Base-by-base conservation (phyloP, 2,329 filamentous ascomycete genomes). In the Pseudonectria buxi region DNA sequence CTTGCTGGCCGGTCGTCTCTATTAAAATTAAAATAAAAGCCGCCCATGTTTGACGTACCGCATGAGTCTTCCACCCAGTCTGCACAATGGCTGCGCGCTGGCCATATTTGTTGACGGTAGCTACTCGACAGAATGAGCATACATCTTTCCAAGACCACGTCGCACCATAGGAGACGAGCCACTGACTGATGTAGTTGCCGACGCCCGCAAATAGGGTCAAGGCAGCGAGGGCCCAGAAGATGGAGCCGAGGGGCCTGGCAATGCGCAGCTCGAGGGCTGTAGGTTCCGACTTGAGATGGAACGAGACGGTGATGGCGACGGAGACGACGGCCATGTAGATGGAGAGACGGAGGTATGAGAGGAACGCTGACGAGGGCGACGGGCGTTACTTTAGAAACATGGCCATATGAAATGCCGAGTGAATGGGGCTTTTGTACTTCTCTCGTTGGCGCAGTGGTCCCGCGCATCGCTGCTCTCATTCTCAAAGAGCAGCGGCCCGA, bases 271-370 rank as follows among this genome's bases (percentile, higher is more conserved):
- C 92, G 11, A 86, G 59, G 1, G 66, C 55, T 0, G 78, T 76
- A 1, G 92, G 86, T 50, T 80, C 64, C 13, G 69, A 69, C 54
- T 88, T 89, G 32, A 98, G 72, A 55, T 98, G 90, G 59, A 98
- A 98, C 11, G 86, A 94, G 33, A 95, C 72, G 9, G 94, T 80
- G 47, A 98, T 95, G 33, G 92, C 90, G 24, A 94, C 76, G 18
- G 86, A 78, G 7, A 96, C 87, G 33, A 98, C 71, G 45, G 87
- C 80, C 75, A 96, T 89, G 65, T 95, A 95, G 50, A 95, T 77
- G 24, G 85, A 81, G 3, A 96, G 74, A 4, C 89, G 81, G 14
- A 96, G 77, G 74, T 92, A 95, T 2, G 90, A 92, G 18, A 96
- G 80, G 56, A 95, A 95, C 0, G 77, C 73, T 78, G 44, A 1